Conservation (phyloP, 768 basidiomycete genomes). For the Pholiota molesta region DNA sequence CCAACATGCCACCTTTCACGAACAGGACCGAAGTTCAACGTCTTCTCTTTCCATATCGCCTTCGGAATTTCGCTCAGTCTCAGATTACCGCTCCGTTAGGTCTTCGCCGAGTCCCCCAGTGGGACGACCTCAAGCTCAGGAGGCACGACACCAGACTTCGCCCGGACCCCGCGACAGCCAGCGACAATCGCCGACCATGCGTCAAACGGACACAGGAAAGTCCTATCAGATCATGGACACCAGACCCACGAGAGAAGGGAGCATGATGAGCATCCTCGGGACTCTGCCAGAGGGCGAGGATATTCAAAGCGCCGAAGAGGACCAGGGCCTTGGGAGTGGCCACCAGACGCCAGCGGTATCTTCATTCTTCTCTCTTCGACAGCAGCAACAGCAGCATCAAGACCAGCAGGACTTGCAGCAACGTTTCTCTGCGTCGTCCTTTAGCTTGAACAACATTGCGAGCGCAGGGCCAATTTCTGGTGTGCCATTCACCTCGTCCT, state of each 20-base stretch:
- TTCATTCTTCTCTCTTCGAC: constrained; percentile 20
- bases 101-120: constrained; percentile 69
- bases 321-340: constrained; percentile 25
- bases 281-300: constrained; percentile 49
- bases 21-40: constrained; percentile 50
- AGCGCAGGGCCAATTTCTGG: constrained; percentile 23
- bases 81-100: constrained; percentile 56
- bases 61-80: constrained; percentile 39
- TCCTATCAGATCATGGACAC: constrained; percentile 39
- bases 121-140: constrained; percentile 34
- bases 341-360: constrained; percentile 24
- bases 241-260: constrained; percentile 44
- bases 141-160: constrained; percentile 38
- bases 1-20: constrained; percentile 45
- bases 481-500: constrained; percentile 60
- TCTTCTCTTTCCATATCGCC: constrained; percentile 60
- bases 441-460: too few species aligned
- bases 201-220: constrained; percentile 49
- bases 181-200: constrained; percentile 48
- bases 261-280: constrained; percentile 51
- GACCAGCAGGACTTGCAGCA: constrained; percentile 19
- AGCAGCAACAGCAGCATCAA: constrained; percentile 17
- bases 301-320: constrained; percentile 19
- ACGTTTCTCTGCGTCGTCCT: neutral
- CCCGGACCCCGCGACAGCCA: constrained; percentile 39